These are phyloP conservation scores for Sarcodon aspratus DNA, from an alignment of 768 basidiomycete species.

Conservation along the genomic window DNA sequence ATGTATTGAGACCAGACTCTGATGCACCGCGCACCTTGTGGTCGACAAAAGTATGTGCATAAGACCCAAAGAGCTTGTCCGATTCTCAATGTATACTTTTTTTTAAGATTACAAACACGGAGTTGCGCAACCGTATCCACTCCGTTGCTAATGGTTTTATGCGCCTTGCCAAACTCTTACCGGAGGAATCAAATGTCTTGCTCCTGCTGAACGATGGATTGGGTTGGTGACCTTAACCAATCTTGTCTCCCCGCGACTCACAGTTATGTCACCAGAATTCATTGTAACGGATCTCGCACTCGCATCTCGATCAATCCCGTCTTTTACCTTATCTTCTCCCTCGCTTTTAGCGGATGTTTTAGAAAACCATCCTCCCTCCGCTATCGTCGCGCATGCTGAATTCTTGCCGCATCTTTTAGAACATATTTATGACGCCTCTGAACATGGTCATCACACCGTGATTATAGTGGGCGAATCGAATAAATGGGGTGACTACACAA, in stretches of 20 bases:
- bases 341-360: slow-evolving; percentile 53
- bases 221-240: slow-evolving; percentile 29
- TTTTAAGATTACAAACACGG: slow-evolving; percentile 61
- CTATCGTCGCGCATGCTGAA: slow-evolving; percentile 58
- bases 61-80: neutral
- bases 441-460: slow-evolving; percentile 38
- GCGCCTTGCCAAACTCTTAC: slow-evolving; percentile 39
- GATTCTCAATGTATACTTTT: neutral
- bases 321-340: slow-evolving; percentile 51
- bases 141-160: slow-evolving; percentile 68
- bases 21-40: slow-evolving; percentile 67
- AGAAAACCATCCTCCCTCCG: slow-evolving; percentile 56
- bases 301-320: slow-evolving; percentile 54
- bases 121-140: slow-evolving; percentile 58
- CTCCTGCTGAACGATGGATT: slow-evolving; percentile 70
- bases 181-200: slow-evolving; percentile 56
- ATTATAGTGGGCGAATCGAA: slow-evolving; percentile 64
- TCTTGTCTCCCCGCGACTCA: neutral
- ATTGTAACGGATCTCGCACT: slow-evolving; percentile 73
- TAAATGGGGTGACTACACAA: slow-evolving; percentile 24
- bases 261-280: slow-evolving; percentile 45
- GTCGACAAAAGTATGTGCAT: slow-evolving; percentile 52
- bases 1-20: slow-evolving; percentile 55
- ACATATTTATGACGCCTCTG: slow-evolving; percentile 49
- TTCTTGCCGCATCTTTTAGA: slow-evolving; percentile 65